phyloP scores from a whole-genome alignment of 768 basidiomycete genomes.

The Hortiboletus flavorubellus region DNA sequence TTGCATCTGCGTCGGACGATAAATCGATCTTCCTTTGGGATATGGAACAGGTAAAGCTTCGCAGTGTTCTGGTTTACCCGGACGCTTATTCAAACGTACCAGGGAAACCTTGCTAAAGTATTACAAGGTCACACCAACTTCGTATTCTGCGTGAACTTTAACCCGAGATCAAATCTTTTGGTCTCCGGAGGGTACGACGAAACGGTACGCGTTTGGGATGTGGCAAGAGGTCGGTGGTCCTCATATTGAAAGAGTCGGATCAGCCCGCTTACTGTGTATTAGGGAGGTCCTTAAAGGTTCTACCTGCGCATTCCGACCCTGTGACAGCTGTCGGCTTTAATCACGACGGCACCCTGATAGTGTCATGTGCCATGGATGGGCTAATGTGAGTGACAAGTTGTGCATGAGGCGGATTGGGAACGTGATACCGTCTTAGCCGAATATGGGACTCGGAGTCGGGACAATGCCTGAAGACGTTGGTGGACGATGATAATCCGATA shows the following conservation, averaged over 20 bases:
- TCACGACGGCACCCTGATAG: slow-evolving; percentile 90
- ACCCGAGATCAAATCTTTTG: slow-evolving; percentile 83
- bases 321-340: slow-evolving; percentile 94
- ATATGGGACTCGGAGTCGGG: slow-evolving; percentile 98
- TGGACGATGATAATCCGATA: slow-evolving; percentile 94
- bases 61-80: background rate
- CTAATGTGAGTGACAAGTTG: slow-evolving; percentile 65
- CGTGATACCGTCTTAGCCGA: slow-evolving; percentile 53
- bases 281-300: slow-evolving; percentile 83
- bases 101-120: slow-evolving; percentile 61
- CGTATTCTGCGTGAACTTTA: slow-evolving; percentile 92
- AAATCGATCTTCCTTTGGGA: slow-evolving; percentile 86
- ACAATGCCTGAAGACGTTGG: slow-evolving; percentile 95
- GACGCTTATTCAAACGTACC: background rate
- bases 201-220: slow-evolving; percentile 96
- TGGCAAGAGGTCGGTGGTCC: slow-evolving; percentile 63
- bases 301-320: slow-evolving; percentile 97
- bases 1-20: slow-evolving; percentile 95
- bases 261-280: background rate
- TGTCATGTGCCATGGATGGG: slow-evolving; percentile 95
- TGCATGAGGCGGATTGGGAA: background rate
- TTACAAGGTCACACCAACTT: slow-evolving; percentile 89
- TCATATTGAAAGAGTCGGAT: background rate
- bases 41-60: slow-evolving; percentile 52
- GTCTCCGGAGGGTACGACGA: slow-evolving; percentile 96